A percentile compares a stretch with the other conserved stretches of the same genome.
These are phyloP conservation scores for Zelonia costaricensis DNA, from an alignment of 208 protist genomes.

Conservation along the genomic window DNA sequence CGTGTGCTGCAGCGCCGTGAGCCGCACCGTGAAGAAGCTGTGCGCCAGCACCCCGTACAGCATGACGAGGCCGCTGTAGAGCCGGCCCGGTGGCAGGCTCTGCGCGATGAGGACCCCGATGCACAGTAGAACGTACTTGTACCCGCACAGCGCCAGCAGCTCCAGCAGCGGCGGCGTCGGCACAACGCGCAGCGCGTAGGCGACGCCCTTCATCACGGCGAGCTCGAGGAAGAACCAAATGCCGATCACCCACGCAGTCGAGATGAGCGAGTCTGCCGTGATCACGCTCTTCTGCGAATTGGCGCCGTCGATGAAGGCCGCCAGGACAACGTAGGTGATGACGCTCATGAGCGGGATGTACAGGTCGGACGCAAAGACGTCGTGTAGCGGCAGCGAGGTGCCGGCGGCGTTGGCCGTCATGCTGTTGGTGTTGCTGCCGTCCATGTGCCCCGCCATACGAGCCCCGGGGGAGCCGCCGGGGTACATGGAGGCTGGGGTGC, in stretches of 20 bases:
- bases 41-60: conserved; percentile 50
- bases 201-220: conserved; percentile 38
- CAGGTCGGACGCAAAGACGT: conserved; percentile 68
- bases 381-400: conserved; percentile 44
- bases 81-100: conserved; percentile 19
- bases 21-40: conserved; percentile 48
- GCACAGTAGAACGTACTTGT: conserved; percentile 82
- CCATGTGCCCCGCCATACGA: conserved; percentile 1
- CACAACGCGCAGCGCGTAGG: conserved; percentile 46
- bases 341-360: conserved; percentile 87
- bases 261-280: conserved; percentile 57
- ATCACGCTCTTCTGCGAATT: conserved; percentile 36
- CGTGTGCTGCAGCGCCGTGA: conserved; percentile 32
- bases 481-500: conserved; percentile 8
- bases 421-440: conserved; percentile 6
- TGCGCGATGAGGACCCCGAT: conserved; percentile 47
- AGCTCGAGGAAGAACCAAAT: conserved; percentile 64
- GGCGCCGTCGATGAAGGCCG: conserved; percentile 55
- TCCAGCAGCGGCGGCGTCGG: conserved; percentile 45
- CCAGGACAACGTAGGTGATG: conserved; percentile 80
- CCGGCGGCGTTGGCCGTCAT: too few relatives aligned
- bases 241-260: conserved; percentile 46
- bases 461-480: background rate
- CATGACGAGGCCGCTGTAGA: conserved; percentile 30
- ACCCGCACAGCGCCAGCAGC: conserved; percentile 58